Percentiles rank a stretch among this genome's conserved stretches.
phyloP scores from a whole-genome alignment of 768 basidiomycete species.

The Boletus subcaerulescens region DNA sequence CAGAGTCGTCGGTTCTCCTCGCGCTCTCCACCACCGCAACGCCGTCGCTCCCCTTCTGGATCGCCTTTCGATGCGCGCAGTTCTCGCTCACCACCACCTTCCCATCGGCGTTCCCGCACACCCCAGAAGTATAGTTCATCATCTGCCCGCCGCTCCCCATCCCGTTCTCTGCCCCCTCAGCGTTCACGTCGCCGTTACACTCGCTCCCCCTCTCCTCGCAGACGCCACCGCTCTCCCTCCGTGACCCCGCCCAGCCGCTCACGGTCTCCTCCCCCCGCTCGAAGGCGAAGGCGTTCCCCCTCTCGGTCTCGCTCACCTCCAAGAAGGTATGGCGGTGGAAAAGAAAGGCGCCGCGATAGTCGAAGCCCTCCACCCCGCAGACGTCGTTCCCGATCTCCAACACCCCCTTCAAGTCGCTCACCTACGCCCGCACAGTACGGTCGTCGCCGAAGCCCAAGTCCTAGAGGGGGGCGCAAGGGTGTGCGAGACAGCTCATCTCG shows the following conservation, averaged over 20 bases:
- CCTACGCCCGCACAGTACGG: constrained; percentile 35
- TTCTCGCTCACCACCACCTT: constrained; percentile 37
- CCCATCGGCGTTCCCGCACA: constrained; percentile 38
- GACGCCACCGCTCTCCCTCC: constrained; percentile 33
- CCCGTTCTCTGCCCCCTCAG: constrained; percentile 27
- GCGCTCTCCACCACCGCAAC: constrained; percentile 47
- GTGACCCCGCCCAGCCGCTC: constrained; percentile 37
- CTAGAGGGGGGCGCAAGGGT: constrained; percentile 28
- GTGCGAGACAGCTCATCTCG: constrained; percentile 32
- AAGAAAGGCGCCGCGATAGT: constrained; percentile 27
- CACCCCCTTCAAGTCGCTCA: constrained; percentile 47
- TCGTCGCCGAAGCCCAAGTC: constrained; percentile 46
- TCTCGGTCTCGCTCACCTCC: constrained; percentile 32
- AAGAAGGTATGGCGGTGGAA: constrained; percentile 17
- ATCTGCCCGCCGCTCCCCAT: constrained; percentile 39
- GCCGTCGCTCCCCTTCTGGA: constrained; percentile 42
- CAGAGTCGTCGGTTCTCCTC: constrained; percentile 45
- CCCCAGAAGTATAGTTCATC: constrained; percentile 32
- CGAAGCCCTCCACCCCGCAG: constrained; percentile 35
- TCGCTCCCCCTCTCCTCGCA: constrained; percentile 27
- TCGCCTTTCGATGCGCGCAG: constrained; percentile 37
- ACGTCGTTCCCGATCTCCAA: constrained; percentile 47
- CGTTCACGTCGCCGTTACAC: constrained; percentile 26
- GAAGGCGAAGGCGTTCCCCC: constrained; percentile 36
- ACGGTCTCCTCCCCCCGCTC: constrained; percentile 39